Conservation (phyloP, 2,329 filamentous ascomycete genomes). For the Leptographium galeiforme region DNA sequence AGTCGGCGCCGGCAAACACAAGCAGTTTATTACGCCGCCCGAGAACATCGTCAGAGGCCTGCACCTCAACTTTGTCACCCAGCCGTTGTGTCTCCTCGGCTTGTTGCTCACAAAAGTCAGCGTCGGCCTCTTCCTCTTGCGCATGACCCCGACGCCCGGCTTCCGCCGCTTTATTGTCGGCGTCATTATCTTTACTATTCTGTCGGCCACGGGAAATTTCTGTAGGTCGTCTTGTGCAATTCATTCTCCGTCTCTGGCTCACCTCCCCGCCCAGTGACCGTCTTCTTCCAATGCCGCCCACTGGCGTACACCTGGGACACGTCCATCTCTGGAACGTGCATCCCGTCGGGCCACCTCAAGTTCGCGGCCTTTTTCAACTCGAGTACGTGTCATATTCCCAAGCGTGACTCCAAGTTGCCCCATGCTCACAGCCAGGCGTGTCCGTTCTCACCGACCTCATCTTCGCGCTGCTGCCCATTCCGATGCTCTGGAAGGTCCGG, state of each 20-base stretch:
- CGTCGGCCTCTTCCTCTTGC: slow-evolving; percentile 17
- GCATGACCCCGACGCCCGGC: slow-evolving; percentile 12
- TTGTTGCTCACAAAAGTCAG: slow-evolving; percentile 17
- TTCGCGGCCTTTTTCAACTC: slow-evolving; percentile 14
- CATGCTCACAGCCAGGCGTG: slow-evolving; percentile 10
- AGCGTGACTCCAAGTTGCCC: too few species aligned
- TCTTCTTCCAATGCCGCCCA: slow-evolving; percentile 15
- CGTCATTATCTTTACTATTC: slow-evolving; percentile 14
- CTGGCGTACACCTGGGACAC: slow-evolving; percentile 13
- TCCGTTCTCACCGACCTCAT: slow-evolving; percentile 15
- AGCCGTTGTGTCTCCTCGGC: slow-evolving; percentile 17
- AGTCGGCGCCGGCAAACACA: slow-evolving; percentile 15
- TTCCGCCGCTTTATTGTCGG: slow-evolving; percentile 13
- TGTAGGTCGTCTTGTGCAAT: slow-evolving; percentile 5
- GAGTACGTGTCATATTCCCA: neutral
- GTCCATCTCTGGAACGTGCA: slow-evolving; percentile 12
- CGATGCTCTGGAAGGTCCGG: slow-evolving; percentile 17
- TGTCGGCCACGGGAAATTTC: slow-evolving; percentile 14
- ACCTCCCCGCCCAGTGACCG: slow-evolving; percentile 10
- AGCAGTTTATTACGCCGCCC: slow-evolving; percentile 14
- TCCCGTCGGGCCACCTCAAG: slow-evolving; percentile 13
- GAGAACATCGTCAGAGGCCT: slow-evolving; percentile 13
- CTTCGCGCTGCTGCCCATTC: slow-evolving; percentile 16
- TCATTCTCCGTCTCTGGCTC: neutral
- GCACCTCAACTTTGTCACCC: slow-evolving; percentile 19